Conservation (phyloP, 805 yeast species). For the Allodekkera sacchari region DNA sequence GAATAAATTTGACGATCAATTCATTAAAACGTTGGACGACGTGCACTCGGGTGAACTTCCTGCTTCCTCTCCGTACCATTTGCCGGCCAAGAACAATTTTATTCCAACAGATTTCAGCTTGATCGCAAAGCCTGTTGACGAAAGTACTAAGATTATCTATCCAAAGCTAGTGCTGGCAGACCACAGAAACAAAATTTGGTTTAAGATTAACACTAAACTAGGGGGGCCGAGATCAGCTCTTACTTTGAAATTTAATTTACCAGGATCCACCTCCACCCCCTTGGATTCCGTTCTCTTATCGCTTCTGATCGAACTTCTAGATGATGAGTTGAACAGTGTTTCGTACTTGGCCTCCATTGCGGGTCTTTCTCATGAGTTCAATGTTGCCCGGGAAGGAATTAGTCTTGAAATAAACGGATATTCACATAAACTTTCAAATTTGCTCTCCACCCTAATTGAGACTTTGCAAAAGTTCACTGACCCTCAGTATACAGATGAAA, state of each 20-base stretch:
- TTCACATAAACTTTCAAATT: constrained; percentile 65
- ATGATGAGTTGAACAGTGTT: constrained; percentile 66
- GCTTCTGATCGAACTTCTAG: constrained; percentile 60
- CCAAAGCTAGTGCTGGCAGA: constrained; percentile 56
- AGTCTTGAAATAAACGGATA: constrained; percentile 67
- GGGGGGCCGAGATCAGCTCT: constrained; percentile 82
- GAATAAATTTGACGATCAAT: constrained; percentile 32
- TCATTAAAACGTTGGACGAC: constrained; percentile 27
- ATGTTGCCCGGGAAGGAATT: constrained; percentile 62
- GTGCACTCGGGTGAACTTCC: constrained; percentile 15
- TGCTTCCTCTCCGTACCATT: constrained; percentile 9
- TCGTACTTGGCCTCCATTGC: constrained; percentile 83
- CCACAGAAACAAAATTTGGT: constrained; percentile 62
- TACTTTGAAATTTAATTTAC: constrained; percentile 54
- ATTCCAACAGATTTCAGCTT: constrained; percentile 67
- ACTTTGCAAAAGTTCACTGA: constrained; percentile 38
- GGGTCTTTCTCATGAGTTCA: constrained; percentile 54
- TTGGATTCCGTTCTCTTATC: constrained; percentile 48
- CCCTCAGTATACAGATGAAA: constrained; percentile 11
- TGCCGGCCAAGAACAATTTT: constrained; percentile 73
- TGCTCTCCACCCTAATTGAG: constrained; percentile 53
- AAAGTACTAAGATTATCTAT: constrained; percentile 28
- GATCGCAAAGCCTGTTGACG: constrained; percentile 37
- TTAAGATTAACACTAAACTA: constrained; percentile 81
- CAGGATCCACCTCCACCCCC: constrained; percentile 54